These are phyloP conservation scores for Amphirosellinia nigrospora DNA, from an alignment of 495 filamentous ascomycete genomes.

Conservation along the genomic window DNA sequence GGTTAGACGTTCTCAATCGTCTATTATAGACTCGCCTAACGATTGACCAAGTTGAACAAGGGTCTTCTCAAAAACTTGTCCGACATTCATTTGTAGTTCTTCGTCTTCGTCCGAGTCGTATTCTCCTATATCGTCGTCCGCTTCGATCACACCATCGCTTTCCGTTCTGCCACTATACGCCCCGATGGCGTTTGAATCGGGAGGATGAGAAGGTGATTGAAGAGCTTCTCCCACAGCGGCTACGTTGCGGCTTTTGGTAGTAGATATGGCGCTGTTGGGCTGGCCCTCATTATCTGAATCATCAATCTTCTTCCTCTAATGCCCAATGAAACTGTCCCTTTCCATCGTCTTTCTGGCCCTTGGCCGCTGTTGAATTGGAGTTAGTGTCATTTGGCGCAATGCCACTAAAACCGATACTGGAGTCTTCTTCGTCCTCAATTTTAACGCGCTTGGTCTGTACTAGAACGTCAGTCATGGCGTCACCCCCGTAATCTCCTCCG, in stretches of 20 bases:
- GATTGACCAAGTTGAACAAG: conserved; percentile 72
- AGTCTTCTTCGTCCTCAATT: conserved; percentile 42
- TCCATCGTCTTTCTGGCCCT: conserved; percentile 5
- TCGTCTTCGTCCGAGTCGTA: conserved; percentile 45
- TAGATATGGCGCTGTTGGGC: neutral
- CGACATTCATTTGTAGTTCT: conserved; percentile 66
- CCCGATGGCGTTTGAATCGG: neutral
- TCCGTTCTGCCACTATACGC: neutral
- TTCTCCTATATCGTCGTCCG: conserved; percentile 29
- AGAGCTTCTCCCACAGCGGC: conserved; percentile 9
- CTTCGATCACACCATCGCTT: conserved; percentile 19
- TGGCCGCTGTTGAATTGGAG: conserved; percentile 2
- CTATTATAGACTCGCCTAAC: conserved; percentile 45
- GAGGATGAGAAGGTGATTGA: conserved; percentile 17
- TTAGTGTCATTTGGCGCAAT: conserved; percentile 37
- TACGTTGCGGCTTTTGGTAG: neutral
- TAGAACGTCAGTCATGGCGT: conserved; percentile 47
- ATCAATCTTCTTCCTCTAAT: conserved; percentile 33
- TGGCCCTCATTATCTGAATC: conserved; percentile 30
- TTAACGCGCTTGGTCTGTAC: conserved; percentile 40
- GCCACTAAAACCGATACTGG: conserved; percentile 36
- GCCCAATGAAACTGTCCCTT: conserved; percentile 38
- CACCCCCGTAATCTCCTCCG: conserved; percentile 44
- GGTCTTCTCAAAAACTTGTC: conserved; percentile 78
- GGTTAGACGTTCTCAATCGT: conserved; percentile 11